A percentile compares a stretch with the other conserved stretches of the same genome.
phyloP scores from a whole-genome alignment of 768 basidiomycete genomes.

The Tubosaeta sp. region DNA sequence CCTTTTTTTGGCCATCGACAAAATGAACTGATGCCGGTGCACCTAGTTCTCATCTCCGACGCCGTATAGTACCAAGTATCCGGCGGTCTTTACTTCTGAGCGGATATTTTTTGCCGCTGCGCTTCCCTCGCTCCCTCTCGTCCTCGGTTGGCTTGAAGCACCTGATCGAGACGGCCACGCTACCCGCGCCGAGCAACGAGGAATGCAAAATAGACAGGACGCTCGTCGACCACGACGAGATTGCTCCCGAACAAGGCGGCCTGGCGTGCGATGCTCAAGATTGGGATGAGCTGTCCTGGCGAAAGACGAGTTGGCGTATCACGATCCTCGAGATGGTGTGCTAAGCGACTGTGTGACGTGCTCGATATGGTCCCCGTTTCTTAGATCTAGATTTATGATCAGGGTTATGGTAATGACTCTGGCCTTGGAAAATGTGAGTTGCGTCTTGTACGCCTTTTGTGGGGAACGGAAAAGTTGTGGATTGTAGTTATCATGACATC shows the following conservation, averaged over 20 bases:
- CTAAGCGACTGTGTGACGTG: neutral
- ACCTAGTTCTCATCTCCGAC: constrained; percentile 18
- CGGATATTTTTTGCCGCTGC: constrained; percentile 28
- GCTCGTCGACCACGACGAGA: constrained; percentile 23
- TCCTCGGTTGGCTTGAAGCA: constrained; percentile 8
- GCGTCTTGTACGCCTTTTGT: neutral
- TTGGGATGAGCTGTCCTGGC: constrained; percentile 30
- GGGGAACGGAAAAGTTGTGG: too few species aligned
- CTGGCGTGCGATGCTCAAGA: constrained; percentile 25
- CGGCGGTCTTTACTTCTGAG: constrained; percentile 24
- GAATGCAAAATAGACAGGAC: constrained; percentile 17
- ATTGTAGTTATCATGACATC: too few species aligned
- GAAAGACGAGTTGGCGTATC: constrained; percentile 20
- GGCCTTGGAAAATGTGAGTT: neutral
- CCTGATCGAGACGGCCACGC: constrained; percentile 19
- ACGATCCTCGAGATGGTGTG: constrained; percentile 25
- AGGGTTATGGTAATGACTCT: too few species aligned
- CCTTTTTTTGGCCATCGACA: neutral
- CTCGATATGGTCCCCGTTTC: neutral
- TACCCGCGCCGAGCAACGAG: constrained; percentile 14
- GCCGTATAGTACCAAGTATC: constrained; percentile 15
- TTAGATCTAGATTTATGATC: neutral
- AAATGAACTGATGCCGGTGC: neutral
- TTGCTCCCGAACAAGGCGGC: constrained; percentile 2
- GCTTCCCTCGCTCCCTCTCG: constrained; percentile 9